Evolutionary conservation across 306 rosid species (phyloP).

Genomic region (Carpinus viminea): DNA sequence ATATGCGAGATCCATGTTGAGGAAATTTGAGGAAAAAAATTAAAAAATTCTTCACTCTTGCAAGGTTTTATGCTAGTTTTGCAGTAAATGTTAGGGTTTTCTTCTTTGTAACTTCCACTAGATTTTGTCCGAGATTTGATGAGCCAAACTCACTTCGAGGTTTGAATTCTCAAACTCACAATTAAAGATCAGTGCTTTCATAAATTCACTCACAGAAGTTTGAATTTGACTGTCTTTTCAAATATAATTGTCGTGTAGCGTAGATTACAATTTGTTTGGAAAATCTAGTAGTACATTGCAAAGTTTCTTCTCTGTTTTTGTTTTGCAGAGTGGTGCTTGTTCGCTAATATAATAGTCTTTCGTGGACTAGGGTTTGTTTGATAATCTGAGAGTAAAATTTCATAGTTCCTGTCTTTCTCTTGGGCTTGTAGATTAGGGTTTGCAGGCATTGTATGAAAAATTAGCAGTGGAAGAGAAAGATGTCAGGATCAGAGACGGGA

Average conservation of each 20-base stretch:
- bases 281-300: too few species aligned
- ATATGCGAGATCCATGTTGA: conserved; percentile 12
- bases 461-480: conserved; percentile 12
- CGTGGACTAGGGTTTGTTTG: neutral
- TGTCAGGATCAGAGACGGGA: conserved; percentile 76
- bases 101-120: conserved; percentile 1
- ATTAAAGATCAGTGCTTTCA: neutral
- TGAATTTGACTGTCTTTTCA: neutral
- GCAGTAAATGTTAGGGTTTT: conserved; percentile 24
- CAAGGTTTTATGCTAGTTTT: neutral
- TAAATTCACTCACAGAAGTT: neutral
- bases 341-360: too few species aligned
- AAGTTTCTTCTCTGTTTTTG: too few species aligned
- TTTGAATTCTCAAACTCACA: neutral
- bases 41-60: neutral
- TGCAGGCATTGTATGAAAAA: conserved; percentile 27
- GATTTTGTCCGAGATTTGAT: conserved; percentile 14
- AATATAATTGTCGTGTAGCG: neutral
- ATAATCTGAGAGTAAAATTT: neutral
- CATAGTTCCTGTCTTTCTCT: neutral
- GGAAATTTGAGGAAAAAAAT: neutral
- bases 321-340: too few species aligned
- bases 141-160: neutral
- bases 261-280: neutral
- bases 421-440: neutral